These are phyloP conservation scores for Pharus latifolius DNA, from an alignment of 176 grass and related monocot species.

Conservation along the genomic window DNA sequence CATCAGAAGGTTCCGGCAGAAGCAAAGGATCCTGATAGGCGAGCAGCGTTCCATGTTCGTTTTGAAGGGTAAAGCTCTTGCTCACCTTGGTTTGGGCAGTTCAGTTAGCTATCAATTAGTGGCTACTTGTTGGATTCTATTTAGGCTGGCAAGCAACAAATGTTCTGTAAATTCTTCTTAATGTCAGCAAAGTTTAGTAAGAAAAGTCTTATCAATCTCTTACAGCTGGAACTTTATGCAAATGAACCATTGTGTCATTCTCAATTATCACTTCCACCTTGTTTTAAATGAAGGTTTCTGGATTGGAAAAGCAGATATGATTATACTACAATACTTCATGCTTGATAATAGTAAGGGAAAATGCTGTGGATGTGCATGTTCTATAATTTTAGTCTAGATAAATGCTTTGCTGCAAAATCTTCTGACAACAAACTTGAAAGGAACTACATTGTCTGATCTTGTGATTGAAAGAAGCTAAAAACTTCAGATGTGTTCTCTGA, in stretches of 20 bases:
- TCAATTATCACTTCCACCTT: neutral
- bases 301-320: neutral
- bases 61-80: conserved; percentile 31
- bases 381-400: neutral
- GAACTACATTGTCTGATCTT: neutral
- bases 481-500: too few species aligned
- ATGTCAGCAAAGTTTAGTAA: neutral
- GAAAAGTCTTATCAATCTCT: too few species aligned
- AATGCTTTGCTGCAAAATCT: neutral
- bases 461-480: too few species aligned
- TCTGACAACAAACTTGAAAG: neutral
- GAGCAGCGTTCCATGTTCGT: conserved; percentile 20
- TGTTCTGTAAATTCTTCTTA: neutral
- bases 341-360: neutral
- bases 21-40: conserved; percentile 35
- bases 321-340: neutral
- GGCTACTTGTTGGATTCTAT: too few species aligned
- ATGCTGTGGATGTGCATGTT: neutral
- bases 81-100: neutral
- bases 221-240: too few species aligned
- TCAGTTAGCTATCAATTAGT: neutral
- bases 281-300: neutral
- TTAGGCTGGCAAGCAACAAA: too few species aligned
- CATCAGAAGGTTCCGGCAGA: conserved; percentile 38
- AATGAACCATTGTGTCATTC: neutral